phyloP scores from a whole-genome alignment of 352 stramenopile genomes.

The Globisporangium barbulae region DNA sequence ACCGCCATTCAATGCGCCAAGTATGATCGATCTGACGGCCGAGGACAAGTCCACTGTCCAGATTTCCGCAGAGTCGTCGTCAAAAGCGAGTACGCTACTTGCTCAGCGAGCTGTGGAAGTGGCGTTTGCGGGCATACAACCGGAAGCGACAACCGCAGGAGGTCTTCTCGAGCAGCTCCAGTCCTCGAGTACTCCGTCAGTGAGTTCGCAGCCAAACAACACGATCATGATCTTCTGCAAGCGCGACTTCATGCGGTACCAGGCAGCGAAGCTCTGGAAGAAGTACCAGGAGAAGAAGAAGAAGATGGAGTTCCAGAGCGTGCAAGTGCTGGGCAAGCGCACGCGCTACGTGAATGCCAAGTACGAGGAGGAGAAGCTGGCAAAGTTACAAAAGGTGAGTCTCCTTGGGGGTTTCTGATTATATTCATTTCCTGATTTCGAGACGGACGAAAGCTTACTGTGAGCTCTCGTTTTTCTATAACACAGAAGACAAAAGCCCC shows the following conservation, averaged over 20 bases:
- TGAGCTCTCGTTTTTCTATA: background rate
- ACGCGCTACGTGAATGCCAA: conserved; percentile 44
- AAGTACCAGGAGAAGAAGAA: conserved; percentile 71
- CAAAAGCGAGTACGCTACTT: background rate
- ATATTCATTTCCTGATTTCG: background rate
- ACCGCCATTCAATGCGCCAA: background rate
- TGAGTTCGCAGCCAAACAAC: conserved; percentile 24
- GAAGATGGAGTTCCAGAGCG: conserved; percentile 40
- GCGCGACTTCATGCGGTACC: conserved; percentile 75
- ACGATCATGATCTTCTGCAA: conserved; percentile 84
- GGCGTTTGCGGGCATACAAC: background rate
- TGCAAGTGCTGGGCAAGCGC: conserved; percentile 46
- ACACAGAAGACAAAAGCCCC: conserved; percentile 1
- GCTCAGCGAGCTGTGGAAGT: background rate
- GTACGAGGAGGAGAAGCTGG: conserved; percentile 8
- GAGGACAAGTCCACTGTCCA: background rate
- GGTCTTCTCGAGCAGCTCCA: background rate
- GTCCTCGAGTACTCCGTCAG: background rate
- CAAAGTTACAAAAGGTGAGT: conserved; percentile 1
- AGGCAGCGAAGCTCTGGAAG: conserved; percentile 62
- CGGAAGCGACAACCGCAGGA: background rate
- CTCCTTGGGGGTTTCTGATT: background rate
- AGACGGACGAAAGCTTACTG: background rate
- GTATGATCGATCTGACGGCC: background rate
- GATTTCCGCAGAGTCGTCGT: background rate